These are phyloP conservation scores for Myriosclerotinia curreyana DNA, from an alignment of 2,329 filamentous ascomycete genomes.

Conservation along the genomic window DNA sequence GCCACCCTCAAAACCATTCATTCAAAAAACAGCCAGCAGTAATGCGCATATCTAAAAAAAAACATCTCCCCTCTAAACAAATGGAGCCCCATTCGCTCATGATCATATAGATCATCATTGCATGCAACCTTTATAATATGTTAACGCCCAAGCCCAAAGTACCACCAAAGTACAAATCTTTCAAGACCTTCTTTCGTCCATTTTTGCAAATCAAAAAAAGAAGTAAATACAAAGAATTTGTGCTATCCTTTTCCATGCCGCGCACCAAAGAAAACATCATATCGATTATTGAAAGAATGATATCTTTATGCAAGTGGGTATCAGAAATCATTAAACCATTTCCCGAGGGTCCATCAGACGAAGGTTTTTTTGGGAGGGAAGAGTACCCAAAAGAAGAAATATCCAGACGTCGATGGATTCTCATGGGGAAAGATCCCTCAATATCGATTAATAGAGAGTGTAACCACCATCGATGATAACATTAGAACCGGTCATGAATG, in stretches of 20 bases:
- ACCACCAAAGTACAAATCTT: slow-evolving; percentile 10
- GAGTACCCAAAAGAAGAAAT: slow-evolving; percentile 6
- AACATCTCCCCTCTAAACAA: slow-evolving; percentile 1
- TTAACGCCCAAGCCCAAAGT: slow-evolving; percentile 14
- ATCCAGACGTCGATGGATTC: slow-evolving; percentile 11
- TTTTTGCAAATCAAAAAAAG: background rate
- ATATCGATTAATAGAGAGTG: slow-evolving; percentile 36
- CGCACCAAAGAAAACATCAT: slow-evolving; percentile 13
- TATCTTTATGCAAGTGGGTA: slow-evolving; percentile 12
- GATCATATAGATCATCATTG: slow-evolving; percentile 9
- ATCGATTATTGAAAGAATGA: slow-evolving; percentile 10
- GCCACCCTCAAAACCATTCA: too few relatives aligned
- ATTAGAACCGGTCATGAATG: slow-evolving; percentile 77
- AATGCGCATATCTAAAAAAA: background rate
- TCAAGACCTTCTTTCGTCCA: background rate
- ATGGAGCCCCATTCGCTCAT: slow-evolving; percentile 9
- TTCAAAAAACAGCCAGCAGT: background rate
- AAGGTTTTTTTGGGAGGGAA: background rate
- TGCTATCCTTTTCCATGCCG: background rate
- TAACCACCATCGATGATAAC: slow-evolving; percentile 41
- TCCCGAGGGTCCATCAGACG: slow-evolving; percentile 8
- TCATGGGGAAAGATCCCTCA: slow-evolving; percentile 24
- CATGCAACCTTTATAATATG: slow-evolving; percentile 7
- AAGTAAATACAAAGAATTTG: slow-evolving; percentile 15
- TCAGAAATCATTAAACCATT: slow-evolving; percentile 8